Evolutionary conservation across 106 monocot genomes (phyloP).

Genomic region (Dendrobium catenatum): DNA sequence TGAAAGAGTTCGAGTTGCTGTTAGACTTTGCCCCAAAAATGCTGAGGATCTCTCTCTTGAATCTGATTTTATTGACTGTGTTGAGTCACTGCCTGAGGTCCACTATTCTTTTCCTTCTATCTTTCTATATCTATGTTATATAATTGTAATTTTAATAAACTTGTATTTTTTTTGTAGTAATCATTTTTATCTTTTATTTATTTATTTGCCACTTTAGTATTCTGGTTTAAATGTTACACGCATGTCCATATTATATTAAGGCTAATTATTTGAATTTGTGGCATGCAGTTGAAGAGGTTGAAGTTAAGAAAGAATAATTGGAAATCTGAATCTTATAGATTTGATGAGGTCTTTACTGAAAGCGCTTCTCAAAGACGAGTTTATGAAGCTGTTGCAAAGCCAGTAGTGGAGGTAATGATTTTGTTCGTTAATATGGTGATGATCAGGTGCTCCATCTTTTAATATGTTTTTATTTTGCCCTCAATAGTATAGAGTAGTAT

Average conservation of each 20-base stretch:
- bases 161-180: not conserved
- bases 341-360: conserved; percentile 74
- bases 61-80: conserved; percentile 46
- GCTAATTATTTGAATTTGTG: conserved; percentile 2
- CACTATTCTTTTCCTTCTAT: not conserved
- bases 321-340: conserved; percentile 69
- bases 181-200: not conserved
- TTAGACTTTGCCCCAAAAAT: conserved; percentile 67
- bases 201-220: not conserved
- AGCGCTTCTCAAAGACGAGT: conserved; percentile 77
- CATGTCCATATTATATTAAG: not conserved
- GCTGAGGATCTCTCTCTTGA: conserved; percentile 43
- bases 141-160: not conserved
- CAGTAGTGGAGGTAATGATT: conserved; percentile 66
- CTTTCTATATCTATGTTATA: not conserved
- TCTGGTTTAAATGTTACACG: conserved; percentile 2
- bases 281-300: conserved; percentile 56
- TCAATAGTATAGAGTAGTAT: not conserved
- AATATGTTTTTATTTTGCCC: not conserved
- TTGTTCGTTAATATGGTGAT: not conserved
- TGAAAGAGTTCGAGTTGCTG: conserved; percentile 63
- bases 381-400: conserved; percentile 70
- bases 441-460: not conserved
- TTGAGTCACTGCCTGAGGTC: conserved; percentile 73
- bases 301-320: conserved; percentile 82